Evolutionary conservation across 805 yeast species (phyloP).

Genomic region (Phaffomyces opuntiae): DNA sequence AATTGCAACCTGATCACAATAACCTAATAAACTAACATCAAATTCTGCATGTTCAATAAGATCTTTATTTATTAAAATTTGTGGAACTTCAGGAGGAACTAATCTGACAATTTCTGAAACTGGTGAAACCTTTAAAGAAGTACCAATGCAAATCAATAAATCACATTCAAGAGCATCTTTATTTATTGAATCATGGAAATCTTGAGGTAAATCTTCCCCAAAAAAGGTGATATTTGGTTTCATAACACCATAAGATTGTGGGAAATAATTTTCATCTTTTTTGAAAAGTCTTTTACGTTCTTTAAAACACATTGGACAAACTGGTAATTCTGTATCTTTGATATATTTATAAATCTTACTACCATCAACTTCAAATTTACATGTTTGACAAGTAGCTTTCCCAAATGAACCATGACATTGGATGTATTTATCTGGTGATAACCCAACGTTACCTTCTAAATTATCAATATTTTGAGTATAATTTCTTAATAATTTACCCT

Average conservation of each 20-base stretch:
- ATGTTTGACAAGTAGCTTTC: conserved; percentile 74
- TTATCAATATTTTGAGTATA: conserved; percentile 92
- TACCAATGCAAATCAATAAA: conserved; percentile 77
- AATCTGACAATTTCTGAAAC: conserved; percentile 81
- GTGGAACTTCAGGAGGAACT: conserved; percentile 70
- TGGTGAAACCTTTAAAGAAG: conserved; percentile 88
- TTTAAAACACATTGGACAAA: conserved; percentile 60
- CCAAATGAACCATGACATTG: conserved; percentile 96
- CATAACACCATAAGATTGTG: conserved; percentile 66
- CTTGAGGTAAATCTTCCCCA: conserved; percentile 73
- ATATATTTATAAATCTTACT: conserved; percentile 54
- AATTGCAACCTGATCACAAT: conserved; percentile 76
- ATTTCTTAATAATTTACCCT: conserved; percentile 70
- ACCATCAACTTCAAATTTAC: conserved; percentile 63
- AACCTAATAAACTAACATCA: conserved; percentile 70
- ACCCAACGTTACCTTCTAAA: conserved; percentile 75
- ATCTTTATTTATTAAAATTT: conserved; percentile 71
- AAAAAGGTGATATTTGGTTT: conserved; percentile 92
- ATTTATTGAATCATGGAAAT: conserved; percentile 52
- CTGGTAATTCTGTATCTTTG: conserved; percentile 51
- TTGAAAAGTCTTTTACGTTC: conserved; percentile 32
- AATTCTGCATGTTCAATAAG: conserved; percentile 71
- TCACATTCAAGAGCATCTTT: conserved; percentile 68
- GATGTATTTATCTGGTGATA: conserved; percentile 55
- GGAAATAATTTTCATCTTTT: conserved; percentile 20